Conservation (phyloP, 306 rosid genomes). For the Potentilla sterilis region DNA sequence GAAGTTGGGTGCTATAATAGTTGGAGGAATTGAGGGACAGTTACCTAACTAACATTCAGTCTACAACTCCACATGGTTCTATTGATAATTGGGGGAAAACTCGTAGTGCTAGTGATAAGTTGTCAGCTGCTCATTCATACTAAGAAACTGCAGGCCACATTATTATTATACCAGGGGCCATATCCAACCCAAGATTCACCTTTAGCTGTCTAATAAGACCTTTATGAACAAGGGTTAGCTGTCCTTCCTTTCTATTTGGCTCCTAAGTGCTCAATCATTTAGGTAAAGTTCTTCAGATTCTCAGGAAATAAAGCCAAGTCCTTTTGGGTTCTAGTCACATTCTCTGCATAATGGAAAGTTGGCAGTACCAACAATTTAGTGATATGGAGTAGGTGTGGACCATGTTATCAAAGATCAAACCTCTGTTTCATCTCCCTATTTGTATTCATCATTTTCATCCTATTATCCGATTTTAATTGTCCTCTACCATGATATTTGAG, state of each 20-base stretch:
- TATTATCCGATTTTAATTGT: not conserved
- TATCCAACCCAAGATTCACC: not conserved
- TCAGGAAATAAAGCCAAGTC: not conserved
- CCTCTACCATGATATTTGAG: not conserved
- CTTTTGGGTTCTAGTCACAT: not conserved
- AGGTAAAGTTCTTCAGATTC: conserved; percentile 7
- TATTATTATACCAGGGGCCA: not conserved
- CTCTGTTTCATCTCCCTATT: not conserved
- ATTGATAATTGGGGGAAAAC: conserved; percentile 1
- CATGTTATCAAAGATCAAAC: not conserved
- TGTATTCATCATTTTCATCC: not conserved
- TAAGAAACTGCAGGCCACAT: not conserved
- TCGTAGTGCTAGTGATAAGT: not conserved
- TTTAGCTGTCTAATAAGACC: not conserved
- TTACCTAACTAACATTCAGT: not conserved
- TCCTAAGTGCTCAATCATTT: not conserved
- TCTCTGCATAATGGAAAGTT: conserved; percentile 4
- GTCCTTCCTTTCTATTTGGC: conserved; percentile 2
- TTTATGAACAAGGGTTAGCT: not conserved
- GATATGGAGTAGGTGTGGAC: conserved; percentile 6
- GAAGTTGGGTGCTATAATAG: not conserved
- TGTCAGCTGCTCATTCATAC: not conserved
- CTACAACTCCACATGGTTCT: not conserved
- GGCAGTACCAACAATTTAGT: not conserved
- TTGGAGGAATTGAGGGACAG: not conserved